Percentiles rank a stretch among this genome's conserved stretches.
These are phyloP conservation scores for Cyberlindnera amylophila DNA, from an alignment of 805 yeast genomes.

Conservation along the genomic window DNA sequence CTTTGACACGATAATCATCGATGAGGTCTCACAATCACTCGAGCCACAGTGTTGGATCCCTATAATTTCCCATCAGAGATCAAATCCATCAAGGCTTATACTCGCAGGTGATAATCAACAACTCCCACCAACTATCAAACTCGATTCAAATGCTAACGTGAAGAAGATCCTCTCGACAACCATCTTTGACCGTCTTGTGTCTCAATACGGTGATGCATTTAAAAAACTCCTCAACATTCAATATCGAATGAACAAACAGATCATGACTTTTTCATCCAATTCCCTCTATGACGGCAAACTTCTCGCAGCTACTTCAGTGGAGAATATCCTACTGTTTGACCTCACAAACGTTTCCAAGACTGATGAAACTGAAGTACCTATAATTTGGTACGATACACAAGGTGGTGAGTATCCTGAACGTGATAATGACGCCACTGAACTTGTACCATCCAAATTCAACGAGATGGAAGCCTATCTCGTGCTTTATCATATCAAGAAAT, in stretches of 20 bases:
- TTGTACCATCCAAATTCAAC: conserved; percentile 61
- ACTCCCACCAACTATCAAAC: conserved; percentile 84
- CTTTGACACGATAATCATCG: conserved; percentile 83
- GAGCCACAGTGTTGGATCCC: conserved; percentile 99
- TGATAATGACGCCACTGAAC: conserved; percentile 30
- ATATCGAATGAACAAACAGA: conserved; percentile 78
- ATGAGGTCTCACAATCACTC: conserved; percentile 90
- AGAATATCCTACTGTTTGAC: conserved; percentile 48
- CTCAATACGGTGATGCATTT: conserved; percentile 41
- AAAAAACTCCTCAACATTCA: conserved; percentile 67
- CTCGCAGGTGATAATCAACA: conserved; percentile 94
- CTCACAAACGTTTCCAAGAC: conserved; percentile 44
- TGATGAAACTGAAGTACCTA: conserved; percentile 53
- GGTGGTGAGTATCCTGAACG: conserved; percentile 79
- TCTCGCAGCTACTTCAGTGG: conserved; percentile 58
- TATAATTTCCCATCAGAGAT: conserved; percentile 52
- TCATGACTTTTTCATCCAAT: conserved; percentile 75
- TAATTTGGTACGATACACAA: conserved; percentile 90
- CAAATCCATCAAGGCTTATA: conserved; percentile 48
- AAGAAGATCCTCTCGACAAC: conserved; percentile 55
- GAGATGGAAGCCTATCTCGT: conserved; percentile 72
- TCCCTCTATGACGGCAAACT: conserved; percentile 61
- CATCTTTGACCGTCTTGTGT: conserved; percentile 73
- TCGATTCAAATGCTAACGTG: conserved; percentile 38
- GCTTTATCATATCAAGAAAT: conserved; percentile 46